phyloP scores from a whole-genome alignment of 345 rosid species.

The Balakata baccata region DNA sequence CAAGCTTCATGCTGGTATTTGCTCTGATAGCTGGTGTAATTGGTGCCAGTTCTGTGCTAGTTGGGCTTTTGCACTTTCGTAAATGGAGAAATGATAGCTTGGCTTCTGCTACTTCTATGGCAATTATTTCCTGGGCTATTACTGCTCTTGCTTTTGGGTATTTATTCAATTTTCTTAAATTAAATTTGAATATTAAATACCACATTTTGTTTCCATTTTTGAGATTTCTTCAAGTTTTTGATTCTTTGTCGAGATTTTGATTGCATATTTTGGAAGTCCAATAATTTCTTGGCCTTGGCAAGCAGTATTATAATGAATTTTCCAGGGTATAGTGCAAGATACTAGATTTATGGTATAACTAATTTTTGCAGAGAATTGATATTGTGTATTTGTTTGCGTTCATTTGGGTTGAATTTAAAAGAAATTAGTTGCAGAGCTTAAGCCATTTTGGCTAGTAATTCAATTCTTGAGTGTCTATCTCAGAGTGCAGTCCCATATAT shows the following conservation, averaged over 20 bases:
- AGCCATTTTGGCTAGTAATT: too few relatives aligned
- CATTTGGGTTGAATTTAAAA: background rate
- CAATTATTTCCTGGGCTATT: slow-evolving; percentile 21
- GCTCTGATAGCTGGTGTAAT: slow-evolving; percentile 13
- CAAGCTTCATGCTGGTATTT: slow-evolving; percentile 24
- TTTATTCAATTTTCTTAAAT: too few relatives aligned
- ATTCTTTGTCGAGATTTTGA: background rate
- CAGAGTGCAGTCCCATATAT: too few relatives aligned
- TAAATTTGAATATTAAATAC: too few relatives aligned
- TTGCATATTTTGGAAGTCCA: too few relatives aligned
- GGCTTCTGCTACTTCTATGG: slow-evolving; percentile 28
- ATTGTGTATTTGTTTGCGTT: background rate
- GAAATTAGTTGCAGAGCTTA: background rate
- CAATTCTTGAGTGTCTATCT: too few relatives aligned
- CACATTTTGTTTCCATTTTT: background rate
- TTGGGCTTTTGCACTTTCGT: slow-evolving; percentile 29
- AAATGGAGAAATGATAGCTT: slow-evolving; percentile 25
- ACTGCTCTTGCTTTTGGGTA: slow-evolving; percentile 44
- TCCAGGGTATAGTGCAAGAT: background rate
- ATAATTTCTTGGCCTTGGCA: background rate
- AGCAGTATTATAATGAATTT: background rate
- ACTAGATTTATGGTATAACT: background rate
- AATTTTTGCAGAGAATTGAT: background rate
- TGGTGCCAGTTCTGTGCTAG: slow-evolving; percentile 23
- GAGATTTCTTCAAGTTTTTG: background rate